Evolutionary conservation across 148 eudicot species (phyloP).

Genomic region (Dysphania ambrosioides): DNA sequence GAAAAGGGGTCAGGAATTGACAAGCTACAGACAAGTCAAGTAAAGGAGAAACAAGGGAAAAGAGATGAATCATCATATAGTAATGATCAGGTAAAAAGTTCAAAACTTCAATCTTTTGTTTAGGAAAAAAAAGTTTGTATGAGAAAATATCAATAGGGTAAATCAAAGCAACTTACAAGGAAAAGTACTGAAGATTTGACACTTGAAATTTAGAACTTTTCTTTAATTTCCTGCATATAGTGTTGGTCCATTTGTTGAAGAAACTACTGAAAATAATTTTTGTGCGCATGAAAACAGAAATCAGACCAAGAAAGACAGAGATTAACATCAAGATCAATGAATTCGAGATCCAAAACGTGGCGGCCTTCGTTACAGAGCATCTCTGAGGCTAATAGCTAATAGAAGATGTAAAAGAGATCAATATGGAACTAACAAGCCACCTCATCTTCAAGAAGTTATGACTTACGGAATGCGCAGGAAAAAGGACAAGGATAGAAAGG

Average conservation of each 20-base stretch:
- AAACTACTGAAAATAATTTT: slow-evolving; percentile 14
- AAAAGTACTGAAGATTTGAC: neutral
- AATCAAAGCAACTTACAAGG: too few species aligned
- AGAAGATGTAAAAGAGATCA: neutral
- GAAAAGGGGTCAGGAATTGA: slow-evolving; percentile 35
- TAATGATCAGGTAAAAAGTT: slow-evolving; percentile 42
- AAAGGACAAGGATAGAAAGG: neutral
- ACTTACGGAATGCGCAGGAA: neutral
- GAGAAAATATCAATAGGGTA: too few species aligned
- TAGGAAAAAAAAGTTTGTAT: too few species aligned
- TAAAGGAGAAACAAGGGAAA: slow-evolving; percentile 28
- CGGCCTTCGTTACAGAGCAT: slow-evolving; percentile 78
- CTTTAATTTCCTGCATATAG: neutral
- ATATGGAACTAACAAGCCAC: slow-evolving; percentile 15
- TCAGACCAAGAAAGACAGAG: slow-evolving; percentile 34
- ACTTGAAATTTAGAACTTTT: too few species aligned
- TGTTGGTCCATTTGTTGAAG: neutral
- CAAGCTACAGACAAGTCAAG: slow-evolving; percentile 24
- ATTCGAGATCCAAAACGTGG: slow-evolving; percentile 67
- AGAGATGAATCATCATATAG: slow-evolving; percentile 34
- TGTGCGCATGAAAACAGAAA: slow-evolving; percentile 26
- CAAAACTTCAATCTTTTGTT: too few species aligned
- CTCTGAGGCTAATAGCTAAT: slow-evolving; percentile 57
- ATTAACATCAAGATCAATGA: slow-evolving; percentile 44
- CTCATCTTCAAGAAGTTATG: neutral